Conservation (phyloP, 2,329 filamentous ascomycete genomes). For the Aureobasidium subglaciale region DNA sequence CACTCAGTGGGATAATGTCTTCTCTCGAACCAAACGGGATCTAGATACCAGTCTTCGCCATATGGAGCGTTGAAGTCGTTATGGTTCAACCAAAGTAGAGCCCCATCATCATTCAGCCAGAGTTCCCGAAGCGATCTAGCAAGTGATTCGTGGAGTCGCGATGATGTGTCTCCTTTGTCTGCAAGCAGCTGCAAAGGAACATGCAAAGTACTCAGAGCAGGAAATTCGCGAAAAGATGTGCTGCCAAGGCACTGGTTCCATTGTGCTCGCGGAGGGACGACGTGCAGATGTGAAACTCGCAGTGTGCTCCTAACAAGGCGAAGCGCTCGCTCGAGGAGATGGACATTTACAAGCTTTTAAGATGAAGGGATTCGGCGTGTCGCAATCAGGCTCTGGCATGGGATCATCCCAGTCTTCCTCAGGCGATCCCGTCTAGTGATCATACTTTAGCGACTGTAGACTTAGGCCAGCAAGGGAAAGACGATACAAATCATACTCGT, state of each 20-base stretch:
- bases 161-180: neutral
- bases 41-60: neutral
- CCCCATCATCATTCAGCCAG: neutral
- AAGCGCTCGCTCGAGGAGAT: neutral
- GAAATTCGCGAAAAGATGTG: neutral
- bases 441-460: neutral
- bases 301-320: neutral
- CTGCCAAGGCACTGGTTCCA: neutral
- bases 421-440: neutral
- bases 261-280: neutral
- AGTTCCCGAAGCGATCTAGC: neutral
- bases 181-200: neutral
- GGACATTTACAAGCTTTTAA: neutral
- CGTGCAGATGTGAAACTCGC: neutral
- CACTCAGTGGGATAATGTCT: neutral
- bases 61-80: neutral
- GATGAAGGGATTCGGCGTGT: neutral
- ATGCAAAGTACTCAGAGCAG: neutral
- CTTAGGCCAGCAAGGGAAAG: neutral
- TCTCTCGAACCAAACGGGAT: neutral
- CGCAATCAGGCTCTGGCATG: neutral
- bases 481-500: neutral
- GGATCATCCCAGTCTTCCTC: neutral
- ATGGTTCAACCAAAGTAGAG: neutral
- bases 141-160: neutral